phyloP scores from a whole-genome alignment of 2,329 filamentous ascomycete genomes.

The Fusarium xylarioides region DNA sequence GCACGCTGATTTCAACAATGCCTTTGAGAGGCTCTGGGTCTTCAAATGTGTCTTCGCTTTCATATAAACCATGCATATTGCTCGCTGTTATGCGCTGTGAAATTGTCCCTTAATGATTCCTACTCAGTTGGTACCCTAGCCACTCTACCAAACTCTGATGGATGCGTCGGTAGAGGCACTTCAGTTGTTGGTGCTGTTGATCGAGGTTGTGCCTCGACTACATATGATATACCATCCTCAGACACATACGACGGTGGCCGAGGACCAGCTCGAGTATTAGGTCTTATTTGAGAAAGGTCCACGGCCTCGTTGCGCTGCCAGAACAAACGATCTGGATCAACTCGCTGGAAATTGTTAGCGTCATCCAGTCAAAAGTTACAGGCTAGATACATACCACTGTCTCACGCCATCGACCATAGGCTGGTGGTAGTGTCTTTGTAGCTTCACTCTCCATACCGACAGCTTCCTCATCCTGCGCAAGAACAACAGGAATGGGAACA shows the following conservation, averaged over 20 bases:
- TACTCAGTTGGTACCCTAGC: conserved; percentile 32
- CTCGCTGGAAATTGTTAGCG: conserved; percentile 60
- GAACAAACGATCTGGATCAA: conserved; percentile 82
- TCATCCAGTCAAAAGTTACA: neutral
- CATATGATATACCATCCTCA: conserved; percentile 78
- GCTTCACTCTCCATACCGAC: conserved; percentile 64
- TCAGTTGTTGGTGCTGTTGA: conserved; percentile 61
- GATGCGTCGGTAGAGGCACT: conserved; percentile 57
- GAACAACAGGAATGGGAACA: conserved; percentile 78
- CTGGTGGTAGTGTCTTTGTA: conserved; percentile 74
- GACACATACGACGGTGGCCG: conserved; percentile 81
- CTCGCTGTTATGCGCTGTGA: neutral
- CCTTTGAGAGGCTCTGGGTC: neutral
- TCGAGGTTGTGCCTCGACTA: conserved; percentile 72
- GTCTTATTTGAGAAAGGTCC: conserved; percentile 31
- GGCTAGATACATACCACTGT: conserved; percentile 72
- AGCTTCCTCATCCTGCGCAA: conserved; percentile 78
- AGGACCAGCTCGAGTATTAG: conserved; percentile 42
- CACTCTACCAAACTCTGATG: conserved; percentile 54
- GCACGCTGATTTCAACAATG: conserved; percentile 11
- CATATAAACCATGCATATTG: neutral
- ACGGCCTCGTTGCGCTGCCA: conserved; percentile 74
- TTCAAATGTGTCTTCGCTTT: neutral
- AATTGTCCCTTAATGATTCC: neutral
- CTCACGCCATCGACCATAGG: conserved; percentile 85